Evolutionary conservation across 1,284 basidiomycete species (phyloP), one percentile per base, ranked within the genome.

Genomic region (Bjerkandera adusta): DNA sequence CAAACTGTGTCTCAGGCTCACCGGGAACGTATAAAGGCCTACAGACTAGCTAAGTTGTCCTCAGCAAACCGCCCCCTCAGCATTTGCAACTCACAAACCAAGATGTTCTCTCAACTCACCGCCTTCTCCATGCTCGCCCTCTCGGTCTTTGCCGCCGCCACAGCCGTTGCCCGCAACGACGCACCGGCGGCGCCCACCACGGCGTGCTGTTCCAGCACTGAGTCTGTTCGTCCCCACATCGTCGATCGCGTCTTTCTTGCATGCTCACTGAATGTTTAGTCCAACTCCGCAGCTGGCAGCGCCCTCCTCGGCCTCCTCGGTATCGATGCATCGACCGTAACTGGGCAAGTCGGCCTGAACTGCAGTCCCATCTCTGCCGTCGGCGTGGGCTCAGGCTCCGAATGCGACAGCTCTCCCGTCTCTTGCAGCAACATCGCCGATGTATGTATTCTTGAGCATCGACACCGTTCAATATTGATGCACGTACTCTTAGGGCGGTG

Each of bases 321-420:
- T 8, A 44, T 62, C 13, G 54, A 58, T 20, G 45, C 62, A 7
- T 40, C 50, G 18, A 55, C 56, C 45, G 21, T 54, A 16, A 53
- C 47, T 35, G 59, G 52, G 8, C 49, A 56, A 33, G 47, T 65
- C 35, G 63, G 62, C 13, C 20, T 65, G 33, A 54, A 36, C 25
- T 65, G 61, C 57, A 51, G 54, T 30, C 59, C 62, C 30, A 54
- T 65, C 48, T 51, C 39, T 39, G 52, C 59, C 32, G 38, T 60
- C 47, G 56, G 59, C 7, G 53, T 57, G 29, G 58, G 57, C n/a
- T 43, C 50, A 13, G 47, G 57, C 22, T 30, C 35, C 15, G 21
- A 22, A 12, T 61, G 62, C 45, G 29, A 29, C 29, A 50, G 52
- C 5, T 37, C 48, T 20, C 50, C 57, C 22, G 53, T 60, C 4